These are phyloP conservation scores for Mortierella hygrophila DNA, from an alignment of 192 early-diverging fungal species.

Conservation along the genomic window DNA sequence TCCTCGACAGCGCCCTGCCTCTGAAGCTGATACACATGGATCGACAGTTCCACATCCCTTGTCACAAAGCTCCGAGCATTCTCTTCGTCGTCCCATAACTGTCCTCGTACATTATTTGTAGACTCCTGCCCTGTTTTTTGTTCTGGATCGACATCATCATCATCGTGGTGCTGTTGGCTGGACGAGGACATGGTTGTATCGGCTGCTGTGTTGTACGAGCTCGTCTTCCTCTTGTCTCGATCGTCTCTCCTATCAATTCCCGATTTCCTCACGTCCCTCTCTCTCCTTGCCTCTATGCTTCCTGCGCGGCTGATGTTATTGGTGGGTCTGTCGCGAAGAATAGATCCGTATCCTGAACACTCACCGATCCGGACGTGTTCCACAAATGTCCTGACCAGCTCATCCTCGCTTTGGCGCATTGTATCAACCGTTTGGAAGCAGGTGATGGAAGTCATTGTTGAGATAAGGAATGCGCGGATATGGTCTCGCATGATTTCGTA, in stretches of 20 bases:
- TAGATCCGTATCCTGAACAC: conserved; percentile 18
- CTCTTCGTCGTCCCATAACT: not conserved
- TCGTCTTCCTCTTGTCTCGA: not conserved
- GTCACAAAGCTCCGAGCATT: not conserved
- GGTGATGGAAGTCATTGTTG: not conserved
- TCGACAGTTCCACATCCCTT: conserved; percentile 25
- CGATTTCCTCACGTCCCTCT: too few relatives aligned
- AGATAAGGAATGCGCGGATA: conserved; percentile 7
- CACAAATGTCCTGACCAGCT: conserved; percentile 18
- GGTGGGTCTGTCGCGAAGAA: not conserved
- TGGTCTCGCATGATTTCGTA: conserved; percentile 9
- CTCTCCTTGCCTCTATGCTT: not conserved
- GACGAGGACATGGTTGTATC: not conserved
- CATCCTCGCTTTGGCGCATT: not conserved
- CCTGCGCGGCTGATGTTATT: too few relatives aligned
- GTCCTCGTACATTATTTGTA: not conserved
- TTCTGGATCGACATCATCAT: not conserved
- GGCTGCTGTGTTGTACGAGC: not conserved
- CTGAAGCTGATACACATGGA: conserved; percentile 62
- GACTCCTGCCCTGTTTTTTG: not conserved
- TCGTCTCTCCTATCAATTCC: too few relatives aligned
- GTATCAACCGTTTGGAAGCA: conserved; percentile 24
- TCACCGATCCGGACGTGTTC: conserved; percentile 35
- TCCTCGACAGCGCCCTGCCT: conserved; percentile 64
- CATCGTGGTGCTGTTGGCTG: not conserved